Percentiles rank a stretch among this genome's conserved stretches.
These are phyloP conservation scores for Cystobasidiaceae sp. DNA, from an alignment of 1,284 basidiomycete species.

Conservation along the genomic window DNA sequence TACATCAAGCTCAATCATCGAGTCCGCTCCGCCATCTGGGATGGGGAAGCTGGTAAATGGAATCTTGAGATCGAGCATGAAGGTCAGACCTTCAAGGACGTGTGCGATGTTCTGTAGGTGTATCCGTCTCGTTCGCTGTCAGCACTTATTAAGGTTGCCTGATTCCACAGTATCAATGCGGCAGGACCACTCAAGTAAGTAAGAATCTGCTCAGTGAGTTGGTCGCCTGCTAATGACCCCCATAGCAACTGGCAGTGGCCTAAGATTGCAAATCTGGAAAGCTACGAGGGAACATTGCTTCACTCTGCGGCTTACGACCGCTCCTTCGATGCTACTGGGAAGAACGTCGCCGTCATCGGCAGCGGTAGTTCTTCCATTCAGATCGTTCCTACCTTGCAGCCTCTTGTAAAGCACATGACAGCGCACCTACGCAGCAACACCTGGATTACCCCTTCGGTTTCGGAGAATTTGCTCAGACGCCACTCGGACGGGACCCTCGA, in stretches of 20 bases:
- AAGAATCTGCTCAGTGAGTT: slow-evolving; percentile 4
- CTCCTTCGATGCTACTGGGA: slow-evolving; percentile 54
- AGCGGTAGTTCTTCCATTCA: slow-evolving; percentile 64
- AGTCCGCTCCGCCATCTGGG: slow-evolving; percentile 39
- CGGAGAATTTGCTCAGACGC: not conserved
- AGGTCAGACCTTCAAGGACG: slow-evolving; percentile 35
- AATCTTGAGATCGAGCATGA: slow-evolving; percentile 33
- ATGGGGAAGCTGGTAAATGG: slow-evolving; percentile 39
- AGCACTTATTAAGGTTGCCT: not conserved
- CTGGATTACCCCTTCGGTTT: slow-evolving; percentile 49
- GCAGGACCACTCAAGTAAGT: slow-evolving; percentile 25
- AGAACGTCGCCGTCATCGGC: slow-evolving; percentile 60
- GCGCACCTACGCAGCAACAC: slow-evolving; percentile 61
- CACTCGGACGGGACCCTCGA: no score
- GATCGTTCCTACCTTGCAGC: slow-evolving; percentile 57
- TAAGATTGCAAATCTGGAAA: slow-evolving; percentile 50
- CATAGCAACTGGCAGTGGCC: slow-evolving; percentile 45
- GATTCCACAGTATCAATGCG: slow-evolving; percentile 37
- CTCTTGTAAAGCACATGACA: slow-evolving; percentile 50
- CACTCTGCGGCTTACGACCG: slow-evolving; percentile 59
- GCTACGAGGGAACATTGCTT: slow-evolving; percentile 54
- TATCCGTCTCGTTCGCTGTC: not conserved
- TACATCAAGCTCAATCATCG: slow-evolving; percentile 40
- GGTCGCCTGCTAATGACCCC: not conserved
- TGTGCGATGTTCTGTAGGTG: slow-evolving; percentile 38